phyloP scores from a whole-genome alignment of 345 rosid species.

The Barbarea vulgaris region DNA sequence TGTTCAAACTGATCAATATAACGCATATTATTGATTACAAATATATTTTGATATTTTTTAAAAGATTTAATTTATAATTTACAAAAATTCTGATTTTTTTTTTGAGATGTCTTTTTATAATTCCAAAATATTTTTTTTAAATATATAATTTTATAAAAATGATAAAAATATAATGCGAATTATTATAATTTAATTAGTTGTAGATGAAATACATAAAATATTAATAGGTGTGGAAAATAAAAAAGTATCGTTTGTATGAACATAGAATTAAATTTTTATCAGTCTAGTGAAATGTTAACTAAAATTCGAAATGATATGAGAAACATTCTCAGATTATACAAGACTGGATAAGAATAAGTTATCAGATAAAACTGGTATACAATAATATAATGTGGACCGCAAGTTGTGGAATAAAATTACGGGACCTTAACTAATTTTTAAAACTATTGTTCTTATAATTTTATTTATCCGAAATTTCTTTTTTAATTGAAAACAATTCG shows the following conservation, averaged over 20 bases:
- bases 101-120: too few species aligned
- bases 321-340: not conserved
- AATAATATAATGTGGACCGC: slow-evolving; percentile 21
- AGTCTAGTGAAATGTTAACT: not conserved
- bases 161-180: too few species aligned
- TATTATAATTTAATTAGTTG: too few species aligned
- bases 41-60: too few species aligned
- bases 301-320: not conserved
- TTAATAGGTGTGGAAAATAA: not conserved
- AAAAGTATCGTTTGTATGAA: not conserved
- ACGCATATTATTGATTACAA: too few species aligned
- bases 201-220: not conserved
- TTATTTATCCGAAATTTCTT: not conserved
- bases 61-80: too few species aligned
- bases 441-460: not conserved
- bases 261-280: not conserved
- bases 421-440: not conserved
- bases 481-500: not conserved
- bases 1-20: too few species aligned
- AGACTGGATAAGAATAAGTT: slow-evolving; percentile 2
- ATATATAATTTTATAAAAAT: too few species aligned
- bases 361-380: not conserved
- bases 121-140: too few species aligned
- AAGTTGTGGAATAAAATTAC: slow-evolving; percentile 36
- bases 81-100: too few species aligned